phyloP scores from a whole-genome alignment of 495 filamentous ascomycete species.

The Glutinoglossum americanum region DNA sequence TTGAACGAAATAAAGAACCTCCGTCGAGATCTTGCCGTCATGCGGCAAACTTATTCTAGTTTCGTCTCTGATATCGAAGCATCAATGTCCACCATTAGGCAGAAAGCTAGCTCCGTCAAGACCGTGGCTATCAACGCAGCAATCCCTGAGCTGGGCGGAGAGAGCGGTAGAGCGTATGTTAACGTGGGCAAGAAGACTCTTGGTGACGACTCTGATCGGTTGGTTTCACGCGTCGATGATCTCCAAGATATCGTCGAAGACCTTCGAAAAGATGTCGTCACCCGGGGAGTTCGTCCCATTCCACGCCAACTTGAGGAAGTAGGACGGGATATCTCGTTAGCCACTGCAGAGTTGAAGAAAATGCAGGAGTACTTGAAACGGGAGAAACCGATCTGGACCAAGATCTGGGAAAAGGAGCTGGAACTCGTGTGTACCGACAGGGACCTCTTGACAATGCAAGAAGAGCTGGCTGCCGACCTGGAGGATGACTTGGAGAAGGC shows the following conservation, averaged over 20 bases:
- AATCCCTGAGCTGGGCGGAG: constrained; percentile 39
- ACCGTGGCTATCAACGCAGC: constrained; percentile 43
- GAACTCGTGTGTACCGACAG: constrained; percentile 86
- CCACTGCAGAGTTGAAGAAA: constrained; percentile 77
- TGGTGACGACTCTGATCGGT: constrained; percentile 59
- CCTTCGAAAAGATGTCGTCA: constrained; percentile 89
- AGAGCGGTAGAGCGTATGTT: constrained; percentile 64
- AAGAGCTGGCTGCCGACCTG: constrained; percentile 78
- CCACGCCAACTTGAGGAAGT: constrained; percentile 80
- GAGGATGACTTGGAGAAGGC: constrained; percentile 91
- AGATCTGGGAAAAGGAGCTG: constrained; percentile 95
- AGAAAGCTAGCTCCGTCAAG: constrained; percentile 65
- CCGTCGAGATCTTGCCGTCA: constrained; percentile 73
- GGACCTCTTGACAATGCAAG: constrained; percentile 81
- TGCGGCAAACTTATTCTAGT: constrained; percentile 81
- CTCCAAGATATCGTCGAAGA: constrained; percentile 93
- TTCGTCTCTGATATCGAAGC: constrained; percentile 72
- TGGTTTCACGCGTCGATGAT: constrained; percentile 83
- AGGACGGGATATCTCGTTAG: constrained; percentile 60
- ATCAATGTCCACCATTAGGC: constrained; percentile 63
- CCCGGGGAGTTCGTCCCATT: constrained; percentile 73
- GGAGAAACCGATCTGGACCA: constrained; percentile 92
- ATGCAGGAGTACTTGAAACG: constrained; percentile 77
- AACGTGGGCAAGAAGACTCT: constrained; percentile 67
- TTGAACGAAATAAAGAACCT: constrained; percentile 49